phyloP scores from a whole-genome alignment of 208 protist genomes.

The Crithidia brevicula region DNA sequence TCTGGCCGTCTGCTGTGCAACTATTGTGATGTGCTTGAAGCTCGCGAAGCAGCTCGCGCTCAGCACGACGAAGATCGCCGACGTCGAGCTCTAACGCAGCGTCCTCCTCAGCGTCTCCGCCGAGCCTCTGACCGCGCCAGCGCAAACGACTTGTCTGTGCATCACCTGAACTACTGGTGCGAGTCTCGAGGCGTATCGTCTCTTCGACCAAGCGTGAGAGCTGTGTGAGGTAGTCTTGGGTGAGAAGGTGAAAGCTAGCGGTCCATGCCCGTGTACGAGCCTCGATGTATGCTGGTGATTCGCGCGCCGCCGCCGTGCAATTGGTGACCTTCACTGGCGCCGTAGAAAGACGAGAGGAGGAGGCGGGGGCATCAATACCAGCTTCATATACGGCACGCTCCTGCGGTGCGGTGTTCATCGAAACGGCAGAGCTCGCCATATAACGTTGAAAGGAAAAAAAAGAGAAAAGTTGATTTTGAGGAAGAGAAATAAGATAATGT shows the following conservation, averaged over 20 bases:
- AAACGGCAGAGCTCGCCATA: too few species aligned
- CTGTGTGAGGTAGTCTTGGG: conserved; percentile 12
- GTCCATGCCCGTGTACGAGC: conserved; percentile 5
- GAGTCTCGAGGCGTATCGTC: not conserved
- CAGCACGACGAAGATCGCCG: conserved; percentile 2
- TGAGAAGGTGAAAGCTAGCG: conserved; percentile 2
- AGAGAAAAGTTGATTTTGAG: too few species aligned
- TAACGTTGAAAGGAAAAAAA: too few species aligned
- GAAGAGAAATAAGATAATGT: too few species aligned
- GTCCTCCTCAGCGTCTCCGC: conserved; percentile 6
- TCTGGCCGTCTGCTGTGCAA: not conserved
- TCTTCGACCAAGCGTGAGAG: conserved; percentile 7
- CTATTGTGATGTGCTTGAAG: conserved; percentile 4
- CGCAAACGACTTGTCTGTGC: too few species aligned
- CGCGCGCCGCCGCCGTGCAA: not conserved
- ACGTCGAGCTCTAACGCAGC: conserved; percentile 18
- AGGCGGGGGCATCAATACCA: too few species aligned
- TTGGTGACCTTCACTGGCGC: too few species aligned
- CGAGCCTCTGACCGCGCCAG: not conserved
- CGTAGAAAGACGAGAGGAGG: too few species aligned
- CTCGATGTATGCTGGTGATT: not conserved
- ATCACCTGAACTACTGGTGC: not conserved
- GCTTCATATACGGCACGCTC: too few species aligned
- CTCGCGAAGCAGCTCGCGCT: conserved; percentile 15
- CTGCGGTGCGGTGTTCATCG: too few species aligned